These are phyloP conservation scores for Coemansia sp. DNA, from an alignment of 192 early-diverging fungal species.

Conservation along the genomic window DNA sequence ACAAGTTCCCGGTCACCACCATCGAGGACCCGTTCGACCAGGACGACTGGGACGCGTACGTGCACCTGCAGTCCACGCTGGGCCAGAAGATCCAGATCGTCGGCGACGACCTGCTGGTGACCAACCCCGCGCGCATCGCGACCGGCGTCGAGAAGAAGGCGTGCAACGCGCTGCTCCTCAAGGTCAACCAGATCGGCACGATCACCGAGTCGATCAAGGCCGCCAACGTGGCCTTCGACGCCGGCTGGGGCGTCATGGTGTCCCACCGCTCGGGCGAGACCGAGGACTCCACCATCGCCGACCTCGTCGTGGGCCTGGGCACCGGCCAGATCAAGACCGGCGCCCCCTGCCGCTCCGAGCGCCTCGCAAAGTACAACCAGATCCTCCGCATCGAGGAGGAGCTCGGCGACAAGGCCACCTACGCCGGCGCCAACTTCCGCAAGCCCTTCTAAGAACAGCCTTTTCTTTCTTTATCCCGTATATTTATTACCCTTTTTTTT, in stretches of 20 bases:
- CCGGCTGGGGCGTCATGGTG: slow-evolving; percentile 99
- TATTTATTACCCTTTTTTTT: neutral
- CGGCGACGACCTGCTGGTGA: slow-evolving; percentile 97
- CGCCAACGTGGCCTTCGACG: slow-evolving; percentile 69
- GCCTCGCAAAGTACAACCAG: slow-evolving; percentile 99
- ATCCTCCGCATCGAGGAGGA: slow-evolving; percentile 97
- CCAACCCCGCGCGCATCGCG: slow-evolving; percentile 91
- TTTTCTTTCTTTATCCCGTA: neutral
- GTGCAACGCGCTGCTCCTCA: slow-evolving; percentile 92
- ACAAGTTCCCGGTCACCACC: slow-evolving; percentile 88
- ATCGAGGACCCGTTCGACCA: slow-evolving; percentile 99
- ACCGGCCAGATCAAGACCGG: slow-evolving; percentile 99
- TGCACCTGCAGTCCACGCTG: slow-evolving; percentile 65
- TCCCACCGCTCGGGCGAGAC: slow-evolving; percentile 99
- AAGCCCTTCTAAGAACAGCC: slow-evolving; percentile 49
- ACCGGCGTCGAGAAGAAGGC: slow-evolving; percentile 93
- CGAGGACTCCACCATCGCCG: slow-evolving; percentile 96
- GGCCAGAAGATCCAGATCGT: slow-evolving; percentile 83
- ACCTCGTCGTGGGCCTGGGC: slow-evolving; percentile 94
- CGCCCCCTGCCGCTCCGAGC: slow-evolving; percentile 96
- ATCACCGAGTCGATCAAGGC: slow-evolving; percentile 94
- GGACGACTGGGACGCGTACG: slow-evolving; percentile 96
- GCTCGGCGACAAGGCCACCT: slow-evolving; percentile 86
- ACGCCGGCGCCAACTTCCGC: slow-evolving; percentile 94
- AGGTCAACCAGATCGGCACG: slow-evolving; percentile 99